Evolutionary conservation across 352 stramenopile species (phyloP).

Genomic region (Phytophthora tubulina): DNA sequence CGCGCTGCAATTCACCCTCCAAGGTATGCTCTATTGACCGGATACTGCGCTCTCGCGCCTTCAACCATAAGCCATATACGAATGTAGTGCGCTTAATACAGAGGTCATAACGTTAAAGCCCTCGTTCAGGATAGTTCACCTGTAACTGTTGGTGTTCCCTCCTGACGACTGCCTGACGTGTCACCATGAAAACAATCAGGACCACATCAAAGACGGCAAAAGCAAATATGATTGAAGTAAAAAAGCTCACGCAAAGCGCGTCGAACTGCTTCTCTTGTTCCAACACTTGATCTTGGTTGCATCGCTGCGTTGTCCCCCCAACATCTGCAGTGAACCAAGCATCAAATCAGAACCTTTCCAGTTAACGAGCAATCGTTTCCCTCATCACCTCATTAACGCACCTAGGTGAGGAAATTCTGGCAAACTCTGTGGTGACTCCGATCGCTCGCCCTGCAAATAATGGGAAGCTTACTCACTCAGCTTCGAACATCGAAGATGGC

Average conservation of each 20-base stretch:
- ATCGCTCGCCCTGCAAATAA: constrained; percentile 14
- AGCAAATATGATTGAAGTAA: not conserved
- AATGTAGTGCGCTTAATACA: not conserved
- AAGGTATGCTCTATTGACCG: constrained; percentile 44
- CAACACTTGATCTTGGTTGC: constrained; percentile 41
- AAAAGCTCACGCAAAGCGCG: constrained; percentile 36
- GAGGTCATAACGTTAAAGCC: not conserved
- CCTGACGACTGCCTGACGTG: constrained; percentile 28
- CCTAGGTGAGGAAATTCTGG: constrained; percentile 13
- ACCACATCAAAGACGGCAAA: not conserved
- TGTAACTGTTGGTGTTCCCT: constrained; percentile 52
- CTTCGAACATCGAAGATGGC: not conserved
- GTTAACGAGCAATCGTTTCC: not conserved
- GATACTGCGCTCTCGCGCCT: constrained; percentile 52
- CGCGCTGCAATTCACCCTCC: constrained; percentile 44
- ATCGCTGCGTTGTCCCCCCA: constrained; percentile 3
- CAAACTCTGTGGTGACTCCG: constrained; percentile 4
- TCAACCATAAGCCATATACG: not conserved
- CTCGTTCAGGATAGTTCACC: constrained; percentile 22
- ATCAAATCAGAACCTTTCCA: not conserved
- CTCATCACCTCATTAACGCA: constrained; percentile 1
- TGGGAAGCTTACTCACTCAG: not conserved
- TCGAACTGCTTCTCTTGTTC: constrained; percentile 49
- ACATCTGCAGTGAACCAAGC: constrained; percentile 11
- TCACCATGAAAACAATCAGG: not conserved